Percentiles rank a stretch among this genome's conserved stretches.
These are phyloP conservation scores for Alternaria sp. DNA, from an alignment of 2,329 filamentous ascomycete species.

Conservation along the genomic window DNA sequence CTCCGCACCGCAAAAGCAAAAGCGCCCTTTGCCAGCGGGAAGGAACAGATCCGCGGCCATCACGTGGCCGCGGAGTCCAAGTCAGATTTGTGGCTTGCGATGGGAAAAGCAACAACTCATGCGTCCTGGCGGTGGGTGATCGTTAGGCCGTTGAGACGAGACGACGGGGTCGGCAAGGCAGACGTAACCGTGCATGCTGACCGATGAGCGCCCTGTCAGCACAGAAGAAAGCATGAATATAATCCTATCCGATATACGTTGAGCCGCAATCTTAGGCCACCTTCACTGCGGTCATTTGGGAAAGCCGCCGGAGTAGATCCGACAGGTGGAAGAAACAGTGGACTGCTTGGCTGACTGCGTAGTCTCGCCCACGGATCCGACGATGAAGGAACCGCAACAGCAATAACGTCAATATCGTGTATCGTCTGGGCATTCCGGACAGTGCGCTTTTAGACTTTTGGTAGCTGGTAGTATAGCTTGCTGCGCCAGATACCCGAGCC, in stretches of 20 bases:
- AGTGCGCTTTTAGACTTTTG: not conserved
- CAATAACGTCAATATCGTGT: not conserved
- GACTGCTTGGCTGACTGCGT: not conserved
- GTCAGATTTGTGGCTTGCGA: not conserved
- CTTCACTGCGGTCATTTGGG: not conserved
- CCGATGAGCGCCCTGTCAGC: slow-evolving; percentile 1
- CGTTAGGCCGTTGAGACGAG: not conserved
- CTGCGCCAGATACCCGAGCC: not conserved
- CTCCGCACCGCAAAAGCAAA: slow-evolving; percentile 1
- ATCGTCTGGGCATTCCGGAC: not conserved
- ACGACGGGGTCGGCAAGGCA: not conserved
- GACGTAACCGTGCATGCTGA: not conserved
- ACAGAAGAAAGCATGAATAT: slow-evolving; percentile 1
- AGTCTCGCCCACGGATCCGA: not conserved
- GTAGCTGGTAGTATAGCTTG: not conserved
- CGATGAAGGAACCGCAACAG: not conserved
- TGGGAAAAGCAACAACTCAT: not conserved
- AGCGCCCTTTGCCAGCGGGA: not conserved
- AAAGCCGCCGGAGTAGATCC: slow-evolving; percentile 6
- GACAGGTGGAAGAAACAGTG: slow-evolving; percentile 6
- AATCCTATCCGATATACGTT: slow-evolving; percentile 1
- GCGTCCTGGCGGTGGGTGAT: not conserved
- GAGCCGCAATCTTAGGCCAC: slow-evolving; percentile 1
- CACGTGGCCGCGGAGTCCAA: not conserved
- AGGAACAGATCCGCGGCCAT: not conserved